Base-by-base conservation (phyloP, 163 green algal species). In the Chloromonas sp. region DNA sequence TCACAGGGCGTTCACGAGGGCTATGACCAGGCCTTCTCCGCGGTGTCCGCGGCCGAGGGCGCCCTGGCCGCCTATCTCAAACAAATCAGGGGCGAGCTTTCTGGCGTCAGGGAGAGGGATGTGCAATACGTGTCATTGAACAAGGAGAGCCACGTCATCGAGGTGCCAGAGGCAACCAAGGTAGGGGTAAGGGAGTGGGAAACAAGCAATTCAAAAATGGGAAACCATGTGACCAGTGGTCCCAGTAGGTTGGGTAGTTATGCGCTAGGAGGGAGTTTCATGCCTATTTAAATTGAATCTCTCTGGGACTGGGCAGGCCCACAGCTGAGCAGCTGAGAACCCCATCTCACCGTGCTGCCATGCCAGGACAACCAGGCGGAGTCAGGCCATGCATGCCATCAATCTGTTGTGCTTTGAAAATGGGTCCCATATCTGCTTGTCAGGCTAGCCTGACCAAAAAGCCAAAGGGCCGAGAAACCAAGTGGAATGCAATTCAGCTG, bases 91-190 rank as follows among this genome's bases (percentile, higher is more conserved):
- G 15, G 14, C 8, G 60, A 87, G 79, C 74, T 90, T 0, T 85
- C 77, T n/a, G 88, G 89, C 36, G 81, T 79, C 3, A 15, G 78
- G n/a, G 2, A 81, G 0, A 14, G 36, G 2, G 70, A 84, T 2
- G 14, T 97, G 1, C 81, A 1, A 8, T 97, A 94, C 84, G 88
- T 96, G n/a, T 91, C 87, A 2, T 70, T 96, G n/a, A 96, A 96
- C 84, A 98, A 98, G 88, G 95, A 99, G 70, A 92, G 81, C 77
- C 93, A 98, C 86, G 87, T 98, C 78, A 74, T 99, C 1, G 97
- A 99, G 90, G 91, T 99, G 61, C 93, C 94, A 2, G 90, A 97
- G 78, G 86, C 87, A 58, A 2, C 85, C n/a, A 81, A 77, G 71
- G 76, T 81, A 13, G 2, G 79, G 59, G 81, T 83, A 36, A 14